Evolutionary conservation across 371 early-diverging fungal genomes (phyloP).

Genomic region (Mucor sp.): DNA sequence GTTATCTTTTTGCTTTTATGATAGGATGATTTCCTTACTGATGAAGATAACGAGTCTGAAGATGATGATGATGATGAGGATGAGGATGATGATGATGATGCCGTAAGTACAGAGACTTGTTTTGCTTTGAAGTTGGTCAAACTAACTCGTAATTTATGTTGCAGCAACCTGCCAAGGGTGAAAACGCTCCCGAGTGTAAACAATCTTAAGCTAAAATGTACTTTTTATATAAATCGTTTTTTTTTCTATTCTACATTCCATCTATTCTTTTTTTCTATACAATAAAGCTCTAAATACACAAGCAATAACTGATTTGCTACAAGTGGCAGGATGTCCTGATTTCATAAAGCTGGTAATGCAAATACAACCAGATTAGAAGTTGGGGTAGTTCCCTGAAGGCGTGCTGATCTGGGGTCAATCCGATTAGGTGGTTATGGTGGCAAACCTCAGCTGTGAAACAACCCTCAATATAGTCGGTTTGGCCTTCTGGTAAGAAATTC

Average conservation of each 20-base stretch:
- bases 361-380: too few species aligned
- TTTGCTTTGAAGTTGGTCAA: neutral
- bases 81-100: constrained; percentile 59
- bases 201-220: constrained; percentile 43
- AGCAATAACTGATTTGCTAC: neutral
- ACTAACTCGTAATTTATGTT: constrained; percentile 4
- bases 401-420: too few species aligned
- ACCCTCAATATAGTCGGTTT: too few species aligned
- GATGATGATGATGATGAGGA: constrained; percentile 59
- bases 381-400: too few species aligned
- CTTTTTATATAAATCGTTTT: neutral
- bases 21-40: constrained; percentile 69
- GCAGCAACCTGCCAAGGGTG: constrained; percentile 47
- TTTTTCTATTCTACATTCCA: neutral
- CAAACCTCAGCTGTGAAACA: too few species aligned
- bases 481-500: too few species aligned
- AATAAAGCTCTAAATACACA: neutral
- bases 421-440: too few species aligned
- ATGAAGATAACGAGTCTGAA: constrained; percentile 60
- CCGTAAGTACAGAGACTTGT: constrained; percentile 40
- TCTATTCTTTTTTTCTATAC: neutral
- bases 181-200: constrained; percentile 70
- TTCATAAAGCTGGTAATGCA: too few species aligned
- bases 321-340: too few species aligned
- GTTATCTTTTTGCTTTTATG: neutral